Percentiles rank a stretch among this genome's conserved stretches.
Evolutionary conservation across 306 rosid genomes (phyloP).

Genomic region (Begonia loranthoides): DNA sequence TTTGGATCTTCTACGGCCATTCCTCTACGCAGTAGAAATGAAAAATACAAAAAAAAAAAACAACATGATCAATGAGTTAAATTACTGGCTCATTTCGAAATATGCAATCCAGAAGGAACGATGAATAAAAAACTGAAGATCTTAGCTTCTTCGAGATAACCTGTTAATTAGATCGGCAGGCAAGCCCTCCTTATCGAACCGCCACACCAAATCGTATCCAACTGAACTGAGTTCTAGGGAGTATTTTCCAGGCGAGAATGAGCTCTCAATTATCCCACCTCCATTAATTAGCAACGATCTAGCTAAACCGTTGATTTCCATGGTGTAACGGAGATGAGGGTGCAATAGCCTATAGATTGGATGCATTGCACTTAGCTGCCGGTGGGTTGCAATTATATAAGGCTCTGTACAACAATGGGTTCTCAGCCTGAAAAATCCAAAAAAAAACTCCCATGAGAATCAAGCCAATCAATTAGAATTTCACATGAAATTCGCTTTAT

Average conservation of each 20-base stretch:
- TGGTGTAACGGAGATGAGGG: slow-evolving; percentile 29
- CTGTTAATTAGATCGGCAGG: slow-evolving; percentile 28
- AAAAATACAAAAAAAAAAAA: too few relatives aligned
- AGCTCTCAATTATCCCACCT: slow-evolving; percentile 18
- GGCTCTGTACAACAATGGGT: slow-evolving; percentile 26
- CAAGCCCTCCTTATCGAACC: slow-evolving; percentile 21
- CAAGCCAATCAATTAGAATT: too few relatives aligned
- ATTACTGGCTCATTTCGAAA: too few relatives aligned
- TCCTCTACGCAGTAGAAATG: slow-evolving; percentile 21
- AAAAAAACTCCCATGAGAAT: too few relatives aligned
- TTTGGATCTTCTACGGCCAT: slow-evolving; percentile 28
- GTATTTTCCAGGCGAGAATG: slow-evolving; percentile 19
- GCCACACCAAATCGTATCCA: slow-evolving; percentile 22
- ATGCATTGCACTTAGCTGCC: slow-evolving; percentile 28
- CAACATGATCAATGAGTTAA: not conserved
- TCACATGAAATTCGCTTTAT: too few relatives aligned
- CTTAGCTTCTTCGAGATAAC: slow-evolving; percentile 1
- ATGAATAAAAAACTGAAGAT: not conserved
- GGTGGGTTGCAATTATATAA: slow-evolving; percentile 21
- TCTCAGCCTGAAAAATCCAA: slow-evolving; percentile 17
- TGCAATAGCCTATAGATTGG: slow-evolving; percentile 21
- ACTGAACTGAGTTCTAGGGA: slow-evolving; percentile 15
- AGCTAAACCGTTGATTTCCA: slow-evolving; percentile 30
- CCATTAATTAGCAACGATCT: slow-evolving; percentile 23
- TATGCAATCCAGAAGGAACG: not conserved